phyloP scores from a whole-genome alignment of 2,329 filamentous ascomycete genomes.

The Penicillium sp. region DNA sequence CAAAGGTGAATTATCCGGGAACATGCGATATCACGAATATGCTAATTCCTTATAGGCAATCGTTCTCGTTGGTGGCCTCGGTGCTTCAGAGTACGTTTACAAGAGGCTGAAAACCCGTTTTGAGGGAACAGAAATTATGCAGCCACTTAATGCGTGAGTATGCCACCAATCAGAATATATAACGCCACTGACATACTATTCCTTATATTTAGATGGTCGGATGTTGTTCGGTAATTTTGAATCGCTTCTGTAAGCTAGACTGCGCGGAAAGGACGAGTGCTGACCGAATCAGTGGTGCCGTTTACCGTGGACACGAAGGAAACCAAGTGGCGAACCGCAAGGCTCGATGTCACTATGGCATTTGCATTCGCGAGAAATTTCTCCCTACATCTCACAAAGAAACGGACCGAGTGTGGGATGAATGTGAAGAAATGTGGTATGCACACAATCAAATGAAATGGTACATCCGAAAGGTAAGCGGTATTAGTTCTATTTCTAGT shows the following conservation, averaged over 20 bases:
- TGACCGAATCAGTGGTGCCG: conserved; percentile 23
- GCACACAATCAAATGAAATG: conserved; percentile 8
- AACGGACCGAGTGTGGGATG: conserved; percentile 4
- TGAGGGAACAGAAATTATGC: conserved; percentile 31
- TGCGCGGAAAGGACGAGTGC: neutral
- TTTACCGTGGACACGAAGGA: conserved; percentile 23
- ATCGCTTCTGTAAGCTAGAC: too few relatives aligned
- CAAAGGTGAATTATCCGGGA: conserved; percentile 6
- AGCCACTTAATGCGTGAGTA: conserved; percentile 30
- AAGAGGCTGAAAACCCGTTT: conserved; percentile 25
- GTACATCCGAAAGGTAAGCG: conserved; percentile 25
- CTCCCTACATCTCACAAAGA: neutral
- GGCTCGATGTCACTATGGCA: conserved; percentile 23
- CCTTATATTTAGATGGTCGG: conserved; percentile 25
- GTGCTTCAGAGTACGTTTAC: conserved; percentile 38
- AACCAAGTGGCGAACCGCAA: conserved; percentile 24
- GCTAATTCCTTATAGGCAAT: conserved; percentile 24
- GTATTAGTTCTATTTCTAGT: neutral
- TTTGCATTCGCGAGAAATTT: fast-evolving
- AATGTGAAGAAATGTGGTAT: conserved; percentile 7
- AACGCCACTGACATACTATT: neutral
- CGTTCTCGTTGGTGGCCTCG: conserved; percentile 42
- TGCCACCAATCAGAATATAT: neutral
- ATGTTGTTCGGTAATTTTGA: conserved; percentile 23
- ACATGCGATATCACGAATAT: fast-evolving